Evolutionary conservation across 2,329 filamentous ascomycete species (phyloP).

Genomic region (Teratosphaeria nubilosa): DNA sequence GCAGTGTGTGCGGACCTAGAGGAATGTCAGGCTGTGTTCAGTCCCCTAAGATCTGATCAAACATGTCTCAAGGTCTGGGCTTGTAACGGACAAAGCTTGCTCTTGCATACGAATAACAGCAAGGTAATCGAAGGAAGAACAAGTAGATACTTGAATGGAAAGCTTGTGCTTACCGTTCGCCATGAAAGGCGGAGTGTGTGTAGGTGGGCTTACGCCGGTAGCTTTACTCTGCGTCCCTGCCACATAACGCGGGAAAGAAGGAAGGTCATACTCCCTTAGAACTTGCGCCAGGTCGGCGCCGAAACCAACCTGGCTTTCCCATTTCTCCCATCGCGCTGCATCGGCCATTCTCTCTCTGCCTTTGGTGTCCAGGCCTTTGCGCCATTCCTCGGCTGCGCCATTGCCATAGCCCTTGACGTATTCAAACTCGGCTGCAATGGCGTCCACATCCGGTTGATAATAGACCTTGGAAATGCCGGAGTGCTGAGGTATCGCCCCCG

Average conservation of each 20-base stretch:
- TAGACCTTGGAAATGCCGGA: constrained; percentile 56
- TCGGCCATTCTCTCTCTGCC: constrained; percentile 53
- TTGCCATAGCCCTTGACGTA: constrained; percentile 56
- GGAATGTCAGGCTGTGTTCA: constrained; percentile 7
- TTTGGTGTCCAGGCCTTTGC: constrained; percentile 58
- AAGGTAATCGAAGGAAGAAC: neutral
- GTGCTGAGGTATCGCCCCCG: constrained; percentile 35
- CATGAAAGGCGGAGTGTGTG: constrained; percentile 6
- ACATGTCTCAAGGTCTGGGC: neutral
- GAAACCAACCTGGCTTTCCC: constrained; percentile 40
- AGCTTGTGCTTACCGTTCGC: constrained; percentile 18
- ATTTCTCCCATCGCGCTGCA: constrained; percentile 64
- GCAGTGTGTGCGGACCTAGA: constrained; percentile 18
- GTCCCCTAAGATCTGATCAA: neutral
- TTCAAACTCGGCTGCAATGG: constrained; percentile 52
- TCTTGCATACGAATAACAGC: neutral
- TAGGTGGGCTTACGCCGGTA: constrained; percentile 12
- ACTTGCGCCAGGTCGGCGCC: constrained; percentile 18
- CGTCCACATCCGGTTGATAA: constrained; percentile 51
- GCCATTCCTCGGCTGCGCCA: constrained; percentile 65
- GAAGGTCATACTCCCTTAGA: constrained; percentile 25
- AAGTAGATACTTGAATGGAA: neutral
- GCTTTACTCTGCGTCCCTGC: constrained; percentile 13
- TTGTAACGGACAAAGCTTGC: neutral
- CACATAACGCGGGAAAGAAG: constrained; percentile 17